Evolutionary conservation across 2,329 filamentous ascomycete genomes (phyloP).

Genomic region (Zasmidium cellare): DNA sequence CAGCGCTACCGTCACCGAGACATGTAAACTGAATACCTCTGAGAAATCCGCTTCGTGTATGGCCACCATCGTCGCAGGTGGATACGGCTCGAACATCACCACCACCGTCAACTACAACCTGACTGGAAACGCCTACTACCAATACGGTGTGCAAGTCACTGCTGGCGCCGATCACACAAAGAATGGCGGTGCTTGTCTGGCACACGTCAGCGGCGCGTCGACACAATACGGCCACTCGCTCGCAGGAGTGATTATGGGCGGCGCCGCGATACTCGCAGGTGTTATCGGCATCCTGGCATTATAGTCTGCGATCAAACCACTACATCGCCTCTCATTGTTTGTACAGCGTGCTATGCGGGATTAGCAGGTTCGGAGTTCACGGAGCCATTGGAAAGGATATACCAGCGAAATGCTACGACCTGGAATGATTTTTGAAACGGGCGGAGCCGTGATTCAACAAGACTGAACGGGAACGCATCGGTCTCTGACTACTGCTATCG

Average conservation of each 20-base stretch:
- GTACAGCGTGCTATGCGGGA: not conserved
- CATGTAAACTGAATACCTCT: slow-evolving; percentile 19
- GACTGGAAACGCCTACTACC: slow-evolving; percentile 22
- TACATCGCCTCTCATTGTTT: not conserved
- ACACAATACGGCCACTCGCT: not conserved
- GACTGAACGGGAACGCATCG: no score
- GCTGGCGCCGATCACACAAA: slow-evolving; percentile 19
- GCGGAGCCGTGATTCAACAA: no score
- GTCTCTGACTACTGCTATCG: not conserved
- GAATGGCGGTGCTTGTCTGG: slow-evolving; percentile 18
- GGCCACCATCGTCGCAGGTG: slow-evolving; percentile 18
- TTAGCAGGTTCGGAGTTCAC: not conserved
- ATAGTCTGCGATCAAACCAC: not conserved
- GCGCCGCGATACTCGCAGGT: slow-evolving; percentile 1
- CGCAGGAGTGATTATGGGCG: not conserved
- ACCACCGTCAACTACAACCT: slow-evolving; percentile 23
- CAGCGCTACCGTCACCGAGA: slow-evolving; percentile 24
- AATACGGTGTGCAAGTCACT: slow-evolving; percentile 22
- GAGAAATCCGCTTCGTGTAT: slow-evolving; percentile 19
- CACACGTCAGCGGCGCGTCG: slow-evolving; percentile 9
- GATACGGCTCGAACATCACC: slow-evolving; percentile 17
- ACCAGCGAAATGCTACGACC: not conserved
- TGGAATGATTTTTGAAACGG: not conserved
- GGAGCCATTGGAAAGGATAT: not conserved
- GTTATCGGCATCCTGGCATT: slow-evolving; percentile 1